These are phyloP conservation scores for Exophiala phaeomuriformis DNA, from an alignment of 2,329 filamentous ascomycete species.

Conservation along the genomic window DNA sequence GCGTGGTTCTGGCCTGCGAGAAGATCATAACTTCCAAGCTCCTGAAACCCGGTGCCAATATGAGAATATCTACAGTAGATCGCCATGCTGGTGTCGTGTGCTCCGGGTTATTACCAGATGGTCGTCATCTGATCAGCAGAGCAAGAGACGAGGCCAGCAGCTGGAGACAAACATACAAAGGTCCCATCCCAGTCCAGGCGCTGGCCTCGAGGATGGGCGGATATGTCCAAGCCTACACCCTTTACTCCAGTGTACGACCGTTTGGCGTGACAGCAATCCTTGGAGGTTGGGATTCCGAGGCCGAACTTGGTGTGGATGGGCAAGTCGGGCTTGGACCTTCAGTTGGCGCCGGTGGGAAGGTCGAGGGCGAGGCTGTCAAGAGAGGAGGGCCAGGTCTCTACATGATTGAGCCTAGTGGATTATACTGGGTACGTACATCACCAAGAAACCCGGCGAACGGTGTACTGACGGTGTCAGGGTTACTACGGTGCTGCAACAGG, in stretches of 20 bases:
- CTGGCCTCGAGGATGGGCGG: conserved; percentile 89
- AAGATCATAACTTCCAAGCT: conserved; percentile 95
- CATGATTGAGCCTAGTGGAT: conserved; percentile 96
- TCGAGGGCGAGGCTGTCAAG: conserved; percentile 50
- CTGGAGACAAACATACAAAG: conserved; percentile 92
- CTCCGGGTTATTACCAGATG: conserved; percentile 89
- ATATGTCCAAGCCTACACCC: conserved; percentile 94
- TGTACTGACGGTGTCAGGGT: conserved; percentile 45
- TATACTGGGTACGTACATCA: conserved; percentile 66
- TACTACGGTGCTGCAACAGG: conserved; percentile 97
- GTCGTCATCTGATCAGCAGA: conserved; percentile 87
- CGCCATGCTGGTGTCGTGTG: conserved; percentile 87
- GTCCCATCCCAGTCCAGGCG: conserved; percentile 79
- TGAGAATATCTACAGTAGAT: conserved; percentile 92
- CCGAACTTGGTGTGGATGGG: conserved; percentile 77
- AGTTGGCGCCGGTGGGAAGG: conserved; percentile 76
- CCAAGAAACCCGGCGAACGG: neutral
- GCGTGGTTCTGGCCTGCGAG: conserved; percentile 90
- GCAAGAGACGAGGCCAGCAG: conserved; percentile 86
- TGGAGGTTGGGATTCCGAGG: conserved; percentile 85
- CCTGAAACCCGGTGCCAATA: conserved; percentile 90
- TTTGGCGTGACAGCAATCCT: conserved; percentile 95
- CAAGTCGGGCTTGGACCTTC: conserved; percentile 77
- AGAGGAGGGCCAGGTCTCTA: conserved; percentile 89
- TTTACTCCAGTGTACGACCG: conserved; percentile 92